Conservation (phyloP, 2,329 filamentous ascomycete species). For the Talaromyces sp. region DNA sequence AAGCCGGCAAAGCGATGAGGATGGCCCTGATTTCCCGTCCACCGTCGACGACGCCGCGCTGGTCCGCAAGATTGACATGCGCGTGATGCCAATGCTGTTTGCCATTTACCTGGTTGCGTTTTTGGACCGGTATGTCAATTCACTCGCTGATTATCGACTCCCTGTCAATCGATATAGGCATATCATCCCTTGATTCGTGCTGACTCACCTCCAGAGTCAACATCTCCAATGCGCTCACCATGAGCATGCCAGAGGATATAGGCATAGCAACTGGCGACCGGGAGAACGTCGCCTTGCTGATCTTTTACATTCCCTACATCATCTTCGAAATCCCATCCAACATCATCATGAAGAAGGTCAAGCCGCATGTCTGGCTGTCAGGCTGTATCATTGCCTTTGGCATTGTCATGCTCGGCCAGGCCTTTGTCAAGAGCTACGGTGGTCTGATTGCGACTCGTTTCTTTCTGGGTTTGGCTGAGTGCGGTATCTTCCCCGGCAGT, state of each 20-base stretch:
- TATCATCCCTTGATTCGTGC: conserved; percentile 4
- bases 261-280: conserved; percentile 34
- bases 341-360: conserved; percentile 48
- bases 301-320: conserved; percentile 53
- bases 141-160: neutral
- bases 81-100: conserved; percentile 17
- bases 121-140: conserved; percentile 14
- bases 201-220: conserved; percentile 35
- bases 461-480: conserved; percentile 23
- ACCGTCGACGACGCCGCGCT: conserved; percentile 15
- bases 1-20: neutral
- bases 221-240: conserved; percentile 50
- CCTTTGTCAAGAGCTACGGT: conserved; percentile 22
- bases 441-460: conserved; percentile 25
- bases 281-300: conserved; percentile 49
- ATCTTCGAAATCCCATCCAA: conserved; percentile 52
- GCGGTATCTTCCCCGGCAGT: conserved; percentile 31
- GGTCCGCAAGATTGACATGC: conserved; percentile 17
- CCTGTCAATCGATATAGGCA: neutral
- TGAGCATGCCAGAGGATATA: conserved; percentile 45
- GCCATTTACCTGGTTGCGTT: conserved; percentile 16
- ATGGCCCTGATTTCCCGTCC: neutral
- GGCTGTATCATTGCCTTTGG: conserved; percentile 21
- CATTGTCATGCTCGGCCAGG: conserved; percentile 20
- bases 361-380: conserved; percentile 46